A percentile compares a stretch with the other conserved stretches of the same genome.
phyloP scores from a whole-genome alignment of 176 grass and related monocot species.

The Lolium perenne region DNA sequence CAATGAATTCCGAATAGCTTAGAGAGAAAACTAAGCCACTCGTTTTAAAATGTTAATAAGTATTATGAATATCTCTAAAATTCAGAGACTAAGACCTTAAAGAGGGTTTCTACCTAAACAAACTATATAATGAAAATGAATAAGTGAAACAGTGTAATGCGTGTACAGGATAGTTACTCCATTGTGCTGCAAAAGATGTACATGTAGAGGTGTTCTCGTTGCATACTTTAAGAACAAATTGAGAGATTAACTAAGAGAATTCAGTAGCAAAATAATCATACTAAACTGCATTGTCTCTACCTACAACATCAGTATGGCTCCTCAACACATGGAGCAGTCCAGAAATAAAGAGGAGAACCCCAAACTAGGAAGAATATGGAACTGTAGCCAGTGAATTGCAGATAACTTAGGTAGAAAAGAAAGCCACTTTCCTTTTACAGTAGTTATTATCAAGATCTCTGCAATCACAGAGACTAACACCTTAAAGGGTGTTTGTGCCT shows the following conservation, averaged over 20 bases:
- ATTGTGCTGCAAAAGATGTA: not conserved
- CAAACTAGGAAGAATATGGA: not conserved
- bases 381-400: not conserved
- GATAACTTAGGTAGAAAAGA: not conserved
- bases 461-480: not conserved
- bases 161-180: not conserved
- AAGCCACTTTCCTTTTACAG: not conserved
- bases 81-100: not conserved
- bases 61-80: not conserved
- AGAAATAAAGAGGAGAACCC: not conserved
- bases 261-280: not conserved
- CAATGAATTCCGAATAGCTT: not conserved
- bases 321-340: not conserved
- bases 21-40: not conserved
- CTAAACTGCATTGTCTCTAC: not conserved
- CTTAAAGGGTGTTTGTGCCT: not conserved
- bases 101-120: not conserved
- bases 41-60: not conserved
- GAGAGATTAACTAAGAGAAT: not conserved
- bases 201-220: not conserved
- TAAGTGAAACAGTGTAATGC: not conserved
- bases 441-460: not conserved
- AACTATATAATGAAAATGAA: not conserved
- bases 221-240: not conserved
- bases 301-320: not conserved